Evolutionary conservation across 2,329 filamentous ascomycete species (phyloP).

Genomic region (Mycosphaerella arachidis): DNA sequence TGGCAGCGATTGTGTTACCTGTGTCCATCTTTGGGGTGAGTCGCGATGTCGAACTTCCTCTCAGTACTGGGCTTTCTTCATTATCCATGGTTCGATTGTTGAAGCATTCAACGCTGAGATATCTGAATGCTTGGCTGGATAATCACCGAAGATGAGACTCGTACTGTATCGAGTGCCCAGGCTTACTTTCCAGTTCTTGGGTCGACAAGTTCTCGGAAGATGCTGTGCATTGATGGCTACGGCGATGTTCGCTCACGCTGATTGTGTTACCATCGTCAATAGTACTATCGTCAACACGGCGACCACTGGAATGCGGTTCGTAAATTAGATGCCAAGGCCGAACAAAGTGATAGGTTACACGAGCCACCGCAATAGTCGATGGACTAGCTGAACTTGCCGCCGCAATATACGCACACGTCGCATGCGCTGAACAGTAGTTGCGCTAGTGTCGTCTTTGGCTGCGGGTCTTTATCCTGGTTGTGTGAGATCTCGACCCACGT

Average conservation of each 20-base stretch:
- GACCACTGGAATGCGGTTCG: constrained; percentile 24
- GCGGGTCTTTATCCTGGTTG: constrained; percentile 15
- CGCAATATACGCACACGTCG: constrained; percentile 36
- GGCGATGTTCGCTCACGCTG: neutral
- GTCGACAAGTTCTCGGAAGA: neutral
- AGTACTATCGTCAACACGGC: constrained; percentile 14
- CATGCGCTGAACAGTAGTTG: constrained; percentile 34
- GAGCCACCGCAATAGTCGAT: constrained; percentile 20
- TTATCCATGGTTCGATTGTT: constrained; percentile 1
- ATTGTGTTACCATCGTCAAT: neutral
- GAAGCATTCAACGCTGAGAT: neutral
- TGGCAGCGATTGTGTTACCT: constrained; percentile 27
- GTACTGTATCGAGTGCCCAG: neutral
- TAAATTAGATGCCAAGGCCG: constrained; percentile 15
- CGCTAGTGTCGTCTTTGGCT: constrained; percentile 23
- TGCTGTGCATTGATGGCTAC: neutral
- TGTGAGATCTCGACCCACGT: constrained; percentile 16
- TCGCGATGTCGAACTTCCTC: constrained; percentile 5
- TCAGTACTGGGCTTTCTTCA: neutral
- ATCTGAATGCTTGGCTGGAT: constrained; percentile 1
- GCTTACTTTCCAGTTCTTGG: neutral
- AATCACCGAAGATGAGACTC: neutral
- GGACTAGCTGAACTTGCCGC: constrained; percentile 31
- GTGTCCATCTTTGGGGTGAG: constrained; percentile 33
- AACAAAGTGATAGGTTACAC: constrained; percentile 15